A percentile compares a stretch with the other conserved stretches of the same genome.
Evolutionary conservation across 2,329 filamentous ascomycete species (phyloP).

Genomic region (Paecilomyces variotii): DNA sequence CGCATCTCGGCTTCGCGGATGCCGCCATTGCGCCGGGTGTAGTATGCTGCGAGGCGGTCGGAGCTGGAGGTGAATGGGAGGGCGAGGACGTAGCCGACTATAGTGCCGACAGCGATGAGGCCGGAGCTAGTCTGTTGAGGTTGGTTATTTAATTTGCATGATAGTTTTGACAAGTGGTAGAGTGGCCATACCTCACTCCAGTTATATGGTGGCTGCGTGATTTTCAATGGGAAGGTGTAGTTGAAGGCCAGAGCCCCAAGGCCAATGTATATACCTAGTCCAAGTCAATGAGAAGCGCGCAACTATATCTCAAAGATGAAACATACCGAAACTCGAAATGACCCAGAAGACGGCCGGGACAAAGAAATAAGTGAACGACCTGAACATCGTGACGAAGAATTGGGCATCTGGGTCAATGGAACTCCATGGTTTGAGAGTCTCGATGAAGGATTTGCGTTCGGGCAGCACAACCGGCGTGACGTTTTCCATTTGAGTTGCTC

Average conservation of each 20-base stretch:
- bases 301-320: background rate
- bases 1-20: slow-evolving; percentile 38
- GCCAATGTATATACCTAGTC: slow-evolving; percentile 36
- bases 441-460: slow-evolving; percentile 32
- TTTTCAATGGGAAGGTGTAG: slow-evolving; percentile 43
- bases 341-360: slow-evolving; percentile 46
- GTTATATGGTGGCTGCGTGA: slow-evolving; percentile 38
- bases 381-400: slow-evolving; percentile 40
- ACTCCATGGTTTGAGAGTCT: slow-evolving; percentile 39
- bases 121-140: slow-evolving; percentile 33
- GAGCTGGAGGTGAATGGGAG: slow-evolving; percentile 39
- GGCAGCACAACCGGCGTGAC: slow-evolving; percentile 17
- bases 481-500: slow-evolving; percentile 16
- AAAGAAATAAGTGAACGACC: slow-evolving; percentile 42
- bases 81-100: slow-evolving; percentile 31
- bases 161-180: background rate
- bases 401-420: slow-evolving; percentile 35
- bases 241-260: slow-evolving; percentile 45
- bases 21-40: slow-evolving; percentile 29
- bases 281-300: background rate
- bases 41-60: slow-evolving; percentile 29
- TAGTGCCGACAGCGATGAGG: slow-evolving; percentile 36
- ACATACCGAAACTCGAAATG: slow-evolving; percentile 40
- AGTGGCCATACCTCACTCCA: slow-evolving; percentile 32
- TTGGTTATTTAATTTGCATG: background rate